Percentiles rank a stretch among this genome's conserved stretches.
phyloP scores from a whole-genome alignment of 352 stramenopile species.

The Phytophthora brassicae region DNA sequence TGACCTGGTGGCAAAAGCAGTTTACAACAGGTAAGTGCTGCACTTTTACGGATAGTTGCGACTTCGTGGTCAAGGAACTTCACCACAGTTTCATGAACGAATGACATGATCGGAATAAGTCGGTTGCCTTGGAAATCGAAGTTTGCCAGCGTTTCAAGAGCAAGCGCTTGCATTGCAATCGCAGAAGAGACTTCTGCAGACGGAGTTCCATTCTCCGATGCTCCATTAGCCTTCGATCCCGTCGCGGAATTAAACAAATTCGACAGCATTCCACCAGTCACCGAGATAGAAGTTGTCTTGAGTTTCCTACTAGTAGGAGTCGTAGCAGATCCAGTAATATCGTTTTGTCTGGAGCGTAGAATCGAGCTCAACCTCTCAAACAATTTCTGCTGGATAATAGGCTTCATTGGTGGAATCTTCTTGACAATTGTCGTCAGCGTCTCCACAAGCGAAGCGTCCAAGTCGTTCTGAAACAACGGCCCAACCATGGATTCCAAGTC shows the following conservation, averaged over 20 bases:
- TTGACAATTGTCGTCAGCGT: conserved; percentile 86
- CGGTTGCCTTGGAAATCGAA: conserved; percentile 88
- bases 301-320: conserved; percentile 66
- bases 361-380: conserved; percentile 84
- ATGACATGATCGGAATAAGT: conserved; percentile 86
- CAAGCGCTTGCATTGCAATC: conserved; percentile 83
- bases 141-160: conserved; percentile 81
- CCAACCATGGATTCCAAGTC: conserved; percentile 82
- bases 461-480: conserved; percentile 81
- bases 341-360: conserved; percentile 54
- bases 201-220: conserved; percentile 42
- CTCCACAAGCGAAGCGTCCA: conserved; percentile 80
- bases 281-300: conserved; percentile 75
- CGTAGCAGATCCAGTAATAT: conserved; percentile 42
- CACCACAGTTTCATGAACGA: conserved; percentile 86
- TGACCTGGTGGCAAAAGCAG: conserved; percentile 72
- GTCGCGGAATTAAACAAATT: conserved; percentile 65
- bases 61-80: conserved; percentile 89
- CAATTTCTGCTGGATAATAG: conserved; percentile 79
- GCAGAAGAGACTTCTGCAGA: conserved; percentile 45
- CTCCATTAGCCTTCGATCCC: conserved; percentile 40
- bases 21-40: conserved; percentile 88
- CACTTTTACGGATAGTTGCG: conserved; percentile 80
- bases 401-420: conserved; percentile 75
- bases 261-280: conserved; percentile 73